A percentile compares a stretch with the other conserved stretches of the same genome.
Evolutionary conservation across 2,329 filamentous ascomycete genomes (phyloP).

Genomic region (Albophoma yamanashiensis): DNA sequence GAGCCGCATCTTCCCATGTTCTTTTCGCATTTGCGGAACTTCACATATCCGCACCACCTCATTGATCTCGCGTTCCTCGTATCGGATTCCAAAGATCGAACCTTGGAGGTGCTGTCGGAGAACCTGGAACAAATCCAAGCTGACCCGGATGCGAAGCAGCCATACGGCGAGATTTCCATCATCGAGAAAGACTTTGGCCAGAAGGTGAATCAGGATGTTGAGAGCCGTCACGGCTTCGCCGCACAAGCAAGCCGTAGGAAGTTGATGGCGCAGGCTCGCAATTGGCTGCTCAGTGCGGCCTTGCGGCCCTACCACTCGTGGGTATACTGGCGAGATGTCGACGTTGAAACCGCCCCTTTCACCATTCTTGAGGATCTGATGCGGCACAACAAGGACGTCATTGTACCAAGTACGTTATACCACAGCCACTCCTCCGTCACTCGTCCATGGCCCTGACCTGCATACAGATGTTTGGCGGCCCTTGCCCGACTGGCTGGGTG

Average conservation of each 20-base stretch:
- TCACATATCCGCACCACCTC: conserved; percentile 93
- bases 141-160: conserved; percentile 66
- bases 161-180: conserved; percentile 92
- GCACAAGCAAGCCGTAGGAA: conserved; percentile 90
- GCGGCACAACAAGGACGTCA: conserved; percentile 97
- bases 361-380: conserved; percentile 97
- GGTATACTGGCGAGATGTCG: conserved; percentile 99
- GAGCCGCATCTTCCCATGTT: conserved; percentile 92
- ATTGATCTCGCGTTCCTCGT: conserved; percentile 96
- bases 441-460: conserved; percentile 11
- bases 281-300: conserved; percentile 92
- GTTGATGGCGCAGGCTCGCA: conserved; percentile 93
- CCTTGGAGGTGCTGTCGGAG: conserved; percentile 62
- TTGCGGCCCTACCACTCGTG: conserved; percentile 92
- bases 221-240: conserved; percentile 93
- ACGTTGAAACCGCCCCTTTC: conserved; percentile 93
- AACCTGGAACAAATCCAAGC: conserved; percentile 72
- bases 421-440: background rate
- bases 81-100: conserved; percentile 92
- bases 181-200: conserved; percentile 99
- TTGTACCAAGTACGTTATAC: conserved; percentile 76
- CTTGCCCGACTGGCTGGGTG: conserved; percentile 96
- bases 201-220: conserved; percentile 93
- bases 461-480: conserved; percentile 88
- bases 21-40: conserved; percentile 92